Conservation (phyloP, 495 filamentous ascomycete species). For the Penicillium longicatenatum region DNA sequence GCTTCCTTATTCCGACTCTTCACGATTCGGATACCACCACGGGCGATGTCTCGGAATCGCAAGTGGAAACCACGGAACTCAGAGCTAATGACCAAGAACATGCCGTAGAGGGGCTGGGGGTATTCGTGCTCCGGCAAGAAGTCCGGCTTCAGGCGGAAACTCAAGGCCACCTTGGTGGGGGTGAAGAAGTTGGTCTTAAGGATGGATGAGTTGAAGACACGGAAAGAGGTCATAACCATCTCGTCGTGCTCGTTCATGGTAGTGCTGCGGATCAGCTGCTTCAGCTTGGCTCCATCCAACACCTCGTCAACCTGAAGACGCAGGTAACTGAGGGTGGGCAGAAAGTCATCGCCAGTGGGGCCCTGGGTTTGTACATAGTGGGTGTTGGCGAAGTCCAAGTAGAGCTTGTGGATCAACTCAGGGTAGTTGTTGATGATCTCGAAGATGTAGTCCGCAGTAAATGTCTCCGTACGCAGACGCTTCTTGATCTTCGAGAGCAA, state of each 20-base stretch:
- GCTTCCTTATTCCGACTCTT: conserved; percentile 94
- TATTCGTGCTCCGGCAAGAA: conserved; percentile 94
- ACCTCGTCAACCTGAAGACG: conserved; percentile 73
- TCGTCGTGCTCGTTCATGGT: conserved; percentile 93
- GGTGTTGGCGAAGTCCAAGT: conserved; percentile 86
- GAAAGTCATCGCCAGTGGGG: conserved; percentile 65
- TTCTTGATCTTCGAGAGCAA: conserved; percentile 95
- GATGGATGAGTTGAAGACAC: conserved; percentile 85
- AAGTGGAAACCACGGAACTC: conserved; percentile 98
- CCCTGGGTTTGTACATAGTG: conserved; percentile 87
- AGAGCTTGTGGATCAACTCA: conserved; percentile 81
- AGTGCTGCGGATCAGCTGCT: conserved; percentile 77
- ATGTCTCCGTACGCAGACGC: conserved; percentile 91
- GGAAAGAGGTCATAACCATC: conserved; percentile 98
- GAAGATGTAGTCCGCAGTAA: conserved; percentile 95
- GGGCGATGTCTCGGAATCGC: conserved; percentile 94
- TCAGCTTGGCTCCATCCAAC: conserved; percentile 74
- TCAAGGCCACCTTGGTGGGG: conserved; percentile 95
- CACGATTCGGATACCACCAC: conserved; percentile 97
- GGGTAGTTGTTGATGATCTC: conserved; percentile 96
- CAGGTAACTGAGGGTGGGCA: conserved; percentile 79
- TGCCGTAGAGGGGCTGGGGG: conserved; percentile 89
- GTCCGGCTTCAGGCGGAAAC: conserved; percentile 86
- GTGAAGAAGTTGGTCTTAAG: conserved; percentile 99
- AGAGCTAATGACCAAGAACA: conserved; percentile 97